Base-by-base conservation (phyloP, 73 alveolate genomes). In the Uronychia binucleata region DNA sequence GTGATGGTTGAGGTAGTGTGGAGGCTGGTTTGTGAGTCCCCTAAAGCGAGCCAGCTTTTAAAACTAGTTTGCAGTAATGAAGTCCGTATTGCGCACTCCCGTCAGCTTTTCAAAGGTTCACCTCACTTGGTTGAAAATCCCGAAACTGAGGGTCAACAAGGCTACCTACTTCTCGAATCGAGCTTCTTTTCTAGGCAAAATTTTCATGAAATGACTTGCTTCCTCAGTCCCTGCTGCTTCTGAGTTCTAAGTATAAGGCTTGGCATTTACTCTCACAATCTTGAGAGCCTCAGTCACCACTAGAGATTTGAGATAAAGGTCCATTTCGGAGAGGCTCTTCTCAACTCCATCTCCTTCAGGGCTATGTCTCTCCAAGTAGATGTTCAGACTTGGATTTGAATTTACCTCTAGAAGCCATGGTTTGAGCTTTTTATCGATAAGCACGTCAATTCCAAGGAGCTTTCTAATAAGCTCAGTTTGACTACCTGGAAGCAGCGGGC, bases 391-490 rank as follows among this genome's bases (percentile, higher is more conserved):
- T 8, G 99, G 99, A 86, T 96, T 94, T 26, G 96, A 92, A 85
- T 97, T 96, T 0, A 93, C 85, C 82, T 97, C 99, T 31, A 97
- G 78, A 57, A 97, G 86, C 98, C 95, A 97, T n/a, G 96, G 93
- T 80, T 96, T 90, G 34, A 88, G 89, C 58, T 94, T 78, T 67
- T 82, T 89, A 81, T 96, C 98, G 19, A 97, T 75, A 35, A 97
- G 67, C 11, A 97, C 87, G 83, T 97, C 99, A 77, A 96, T 79
- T 19, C 98, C 97, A 57, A 96, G 67, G 19, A 46, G 5, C 67
- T 46, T 11, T 5, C 67, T 11, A 19, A 46, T 46, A 11, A 46
- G 5, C 19, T 46, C 5, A 46, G 5, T 5, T 11, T 46, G n/a
- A 5, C 77, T 31, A 97, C 83, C 57, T 97, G 94, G 83, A 96